These are phyloP conservation scores for Scedosporium minutisporum DNA, from an alignment of 2,329 filamentous ascomycete species.

Conservation along the genomic window DNA sequence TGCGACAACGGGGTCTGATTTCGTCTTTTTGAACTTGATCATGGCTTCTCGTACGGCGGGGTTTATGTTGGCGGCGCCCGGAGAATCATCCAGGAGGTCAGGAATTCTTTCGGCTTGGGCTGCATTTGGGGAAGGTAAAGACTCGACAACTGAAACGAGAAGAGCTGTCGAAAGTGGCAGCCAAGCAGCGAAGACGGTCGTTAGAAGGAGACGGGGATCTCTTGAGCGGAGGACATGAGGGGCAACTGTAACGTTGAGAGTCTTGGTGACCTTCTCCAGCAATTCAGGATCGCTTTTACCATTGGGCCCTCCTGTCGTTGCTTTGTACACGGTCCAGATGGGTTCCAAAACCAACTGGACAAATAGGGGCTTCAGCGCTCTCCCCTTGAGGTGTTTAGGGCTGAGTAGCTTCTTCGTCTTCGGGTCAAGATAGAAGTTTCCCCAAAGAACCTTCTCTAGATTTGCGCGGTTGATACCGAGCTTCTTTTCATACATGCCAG, in stretches of 20 bases:
- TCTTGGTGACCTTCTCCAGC: slow-evolving; percentile 92
- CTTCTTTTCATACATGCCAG: slow-evolving; percentile 89
- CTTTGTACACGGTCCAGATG: slow-evolving; percentile 91
- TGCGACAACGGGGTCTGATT: slow-evolving; percentile 71
- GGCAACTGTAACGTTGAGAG: slow-evolving; percentile 72
- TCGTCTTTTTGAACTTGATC: slow-evolving; percentile 62
- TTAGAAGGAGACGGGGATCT: slow-evolving; percentile 75
- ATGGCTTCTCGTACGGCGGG: slow-evolving; percentile 67
- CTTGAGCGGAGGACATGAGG: slow-evolving; percentile 76
- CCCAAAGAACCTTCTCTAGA: slow-evolving; percentile 93
- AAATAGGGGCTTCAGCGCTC: slow-evolving; percentile 90
- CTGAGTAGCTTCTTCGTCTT: slow-evolving; percentile 92
- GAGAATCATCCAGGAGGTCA: slow-evolving; percentile 67
- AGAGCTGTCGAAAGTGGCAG: slow-evolving; percentile 86
- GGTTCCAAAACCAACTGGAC: slow-evolving; percentile 93
- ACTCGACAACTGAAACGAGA: slow-evolving; percentile 87
- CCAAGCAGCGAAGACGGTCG: slow-evolving; percentile 81
- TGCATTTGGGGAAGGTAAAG: slow-evolving; percentile 70
- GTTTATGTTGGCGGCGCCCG: slow-evolving; percentile 64
- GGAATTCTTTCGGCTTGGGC: slow-evolving; percentile 77
- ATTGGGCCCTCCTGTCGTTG: slow-evolving; percentile 71
- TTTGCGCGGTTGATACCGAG: slow-evolving; percentile 82
- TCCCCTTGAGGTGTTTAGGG: slow-evolving; percentile 84
- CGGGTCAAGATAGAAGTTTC: slow-evolving; percentile 90
- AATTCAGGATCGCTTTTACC: slow-evolving; percentile 74